Conservation (phyloP, 2,329 filamentous ascomycete genomes). For the Grosmannia huntii region DNA sequence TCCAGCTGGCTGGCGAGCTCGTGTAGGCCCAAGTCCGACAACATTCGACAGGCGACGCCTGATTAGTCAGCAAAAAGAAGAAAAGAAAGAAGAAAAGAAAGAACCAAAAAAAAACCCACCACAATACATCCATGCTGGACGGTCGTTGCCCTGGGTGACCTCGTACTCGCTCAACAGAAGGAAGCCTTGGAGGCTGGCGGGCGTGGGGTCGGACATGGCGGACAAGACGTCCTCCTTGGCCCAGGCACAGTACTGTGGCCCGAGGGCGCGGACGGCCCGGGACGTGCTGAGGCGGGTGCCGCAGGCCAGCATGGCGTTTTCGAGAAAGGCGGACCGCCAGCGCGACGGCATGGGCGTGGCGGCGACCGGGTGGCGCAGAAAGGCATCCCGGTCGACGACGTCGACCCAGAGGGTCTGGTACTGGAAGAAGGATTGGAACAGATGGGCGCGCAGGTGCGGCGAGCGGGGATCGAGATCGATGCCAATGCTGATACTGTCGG, state of each 20-base stretch:
- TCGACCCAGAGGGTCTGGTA: constrained; percentile 6
- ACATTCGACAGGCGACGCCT: constrained; percentile 6
- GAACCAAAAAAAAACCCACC: neutral
- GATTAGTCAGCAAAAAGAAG: neutral
- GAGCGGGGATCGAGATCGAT: constrained; percentile 4
- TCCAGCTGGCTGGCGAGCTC: neutral
- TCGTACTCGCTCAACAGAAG: constrained; percentile 6
- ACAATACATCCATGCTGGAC: constrained; percentile 5
- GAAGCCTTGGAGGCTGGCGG: constrained; percentile 4
- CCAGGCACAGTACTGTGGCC: constrained; percentile 2
- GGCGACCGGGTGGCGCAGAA: neutral
- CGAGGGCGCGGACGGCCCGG: constrained; percentile 1
- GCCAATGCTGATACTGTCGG: neutral
- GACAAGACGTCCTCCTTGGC: constrained; percentile 1
- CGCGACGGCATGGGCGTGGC: neutral
- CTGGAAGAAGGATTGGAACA: constrained; percentile 6
- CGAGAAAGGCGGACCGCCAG: constrained; percentile 4
- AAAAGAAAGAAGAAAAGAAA: neutral
- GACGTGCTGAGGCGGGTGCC: constrained; percentile 5
- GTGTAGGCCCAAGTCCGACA: constrained; percentile 5
- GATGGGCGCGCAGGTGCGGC: constrained; percentile 3
- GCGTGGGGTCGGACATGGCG: constrained; percentile 4
- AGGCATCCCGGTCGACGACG: constrained; percentile 3
- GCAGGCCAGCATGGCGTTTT: constrained; percentile 6
- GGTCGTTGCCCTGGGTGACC: constrained; percentile 6